These are phyloP conservation scores for Euphorbia tirucalli DNA, from an alignment of 345 rosid species.

Conservation along the genomic window DNA sequence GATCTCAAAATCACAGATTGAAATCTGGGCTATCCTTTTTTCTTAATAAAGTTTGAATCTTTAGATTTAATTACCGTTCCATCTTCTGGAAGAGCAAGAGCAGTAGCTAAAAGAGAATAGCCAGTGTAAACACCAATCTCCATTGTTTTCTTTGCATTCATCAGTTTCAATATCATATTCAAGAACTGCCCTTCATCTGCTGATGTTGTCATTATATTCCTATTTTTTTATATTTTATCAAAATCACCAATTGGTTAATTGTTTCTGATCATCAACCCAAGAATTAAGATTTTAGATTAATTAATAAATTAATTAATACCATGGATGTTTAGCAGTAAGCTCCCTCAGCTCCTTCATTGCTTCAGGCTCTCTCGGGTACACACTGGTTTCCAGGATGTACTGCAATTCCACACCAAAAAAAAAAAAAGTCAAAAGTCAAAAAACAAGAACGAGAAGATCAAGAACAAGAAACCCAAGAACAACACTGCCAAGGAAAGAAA, in stretches of 20 bases:
- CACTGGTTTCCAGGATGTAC: constrained; percentile 98
- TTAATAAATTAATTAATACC: constrained; percentile 39
- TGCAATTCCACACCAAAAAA: constrained; percentile 14
- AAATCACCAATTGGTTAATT: background rate
- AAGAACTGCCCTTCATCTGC: constrained; percentile 97
- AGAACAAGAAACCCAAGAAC: background rate
- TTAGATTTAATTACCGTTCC: constrained; percentile 56
- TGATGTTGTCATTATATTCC: constrained; percentile 97
- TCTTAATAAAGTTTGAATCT: background rate
- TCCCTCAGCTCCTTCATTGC: constrained; percentile 95
- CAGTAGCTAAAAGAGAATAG: constrained; percentile 93
- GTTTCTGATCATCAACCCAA: background rate
- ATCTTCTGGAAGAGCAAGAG: constrained; percentile 92
- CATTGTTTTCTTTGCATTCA: constrained; percentile 99
- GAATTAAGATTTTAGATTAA: background rate
- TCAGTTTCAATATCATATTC: constrained; percentile 87
- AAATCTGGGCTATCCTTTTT: background rate
- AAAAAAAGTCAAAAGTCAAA: background rate
- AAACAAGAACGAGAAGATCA: background rate
- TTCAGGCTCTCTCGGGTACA: constrained; percentile 94
- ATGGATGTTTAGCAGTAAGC: constrained; percentile 90
- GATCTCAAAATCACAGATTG: background rate
- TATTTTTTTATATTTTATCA: constrained; percentile 21
- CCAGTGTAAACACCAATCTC: constrained; percentile 99
- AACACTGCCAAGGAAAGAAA: too few relatives aligned